Base-by-base conservation (phyloP, 495 filamentous ascomycete species). In the Hypoxylon rickii region DNA sequence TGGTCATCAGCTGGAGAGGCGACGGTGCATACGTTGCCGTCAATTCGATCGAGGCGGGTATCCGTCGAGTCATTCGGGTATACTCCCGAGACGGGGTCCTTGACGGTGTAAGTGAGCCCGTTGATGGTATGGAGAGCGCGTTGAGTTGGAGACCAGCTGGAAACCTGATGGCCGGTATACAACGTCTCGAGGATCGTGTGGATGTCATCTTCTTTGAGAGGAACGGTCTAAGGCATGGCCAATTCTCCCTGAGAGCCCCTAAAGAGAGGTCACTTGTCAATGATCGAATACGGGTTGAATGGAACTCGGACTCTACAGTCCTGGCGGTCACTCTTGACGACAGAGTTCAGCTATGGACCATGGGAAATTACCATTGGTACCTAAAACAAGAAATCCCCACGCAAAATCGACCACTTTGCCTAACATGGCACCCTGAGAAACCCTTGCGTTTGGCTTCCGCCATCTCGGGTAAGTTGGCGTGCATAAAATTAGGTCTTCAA, bases 301-400 rank as follows among this genome's bases (percentile, higher is more conserved):
- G 94, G 94, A 97, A 96, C 56, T 72, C 84, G 12, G 93, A 97
- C 63, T 97, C 94, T 0, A 89, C 87, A 3, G 89, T 96, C 11
- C 80, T 98, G 17, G 94, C 94, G 2, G 86, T 97, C 7, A 79
- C 79, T 16, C 83, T 92, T 64, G 73, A 75, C 34, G 85, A 96
- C 57, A 79, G 86, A 33, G 74, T 93, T 12, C 94, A 98, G 61
- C 74, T 97, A n/a, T 98, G 94, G 92, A 95, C 89, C 1, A 94
- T 87, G 77, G 89, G 92, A 7, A 98, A 98, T 67, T 98, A 98
- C 64, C 89, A 98, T 64, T 97, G 92, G 79, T 97, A 97, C 66
- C 75, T 97, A n/a, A 98, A 97, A 72, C 93, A 96, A 72, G 94
- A 98, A 65, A 76, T 92, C 11, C 47, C 52, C 4, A 51, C 56